phyloP scores from a whole-genome alignment of 345 rosid species.

The Passiflora organensis region DNA sequence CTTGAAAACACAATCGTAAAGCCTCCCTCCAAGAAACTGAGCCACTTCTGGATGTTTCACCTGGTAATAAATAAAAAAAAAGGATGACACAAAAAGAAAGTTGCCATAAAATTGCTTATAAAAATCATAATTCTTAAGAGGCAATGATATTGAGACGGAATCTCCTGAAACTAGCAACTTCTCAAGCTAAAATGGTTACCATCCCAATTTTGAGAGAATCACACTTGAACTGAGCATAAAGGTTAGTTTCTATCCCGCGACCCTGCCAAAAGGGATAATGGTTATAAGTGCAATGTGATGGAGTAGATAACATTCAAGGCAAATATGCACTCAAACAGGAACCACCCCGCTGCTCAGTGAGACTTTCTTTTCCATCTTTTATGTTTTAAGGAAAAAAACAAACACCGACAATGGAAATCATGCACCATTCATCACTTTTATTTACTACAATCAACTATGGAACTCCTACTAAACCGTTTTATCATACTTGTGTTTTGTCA shows the following conservation, averaged over 20 bases:
- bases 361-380: too few species aligned
- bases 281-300: background rate
- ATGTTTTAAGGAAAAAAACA: too few species aligned
- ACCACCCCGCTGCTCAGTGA: too few species aligned
- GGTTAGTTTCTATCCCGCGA: constrained; percentile 97
- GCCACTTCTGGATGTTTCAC: constrained; percentile 98
- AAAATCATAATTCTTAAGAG: background rate
- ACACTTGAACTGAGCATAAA: constrained; percentile 90
- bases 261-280: constrained; percentile 54
- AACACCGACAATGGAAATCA: too few species aligned
- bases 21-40: constrained; percentile 95
- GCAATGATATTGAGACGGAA: background rate
- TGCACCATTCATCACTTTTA: too few species aligned
- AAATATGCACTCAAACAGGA: background rate
- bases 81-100: background rate
- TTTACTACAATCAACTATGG: too few species aligned
- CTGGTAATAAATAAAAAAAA: constrained; percentile 29
- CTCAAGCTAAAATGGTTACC: constrained; percentile 40
- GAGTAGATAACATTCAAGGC: constrained; percentile 2
- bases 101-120: background rate
- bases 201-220: constrained; percentile 97
- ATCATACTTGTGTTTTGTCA: too few species aligned
- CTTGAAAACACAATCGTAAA: constrained; percentile 94
- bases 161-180: background rate
- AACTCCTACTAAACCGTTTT: too few species aligned